Conservation (phyloP, 495 filamentous ascomycete species). For the Tetracladium marchalianum region DNA sequence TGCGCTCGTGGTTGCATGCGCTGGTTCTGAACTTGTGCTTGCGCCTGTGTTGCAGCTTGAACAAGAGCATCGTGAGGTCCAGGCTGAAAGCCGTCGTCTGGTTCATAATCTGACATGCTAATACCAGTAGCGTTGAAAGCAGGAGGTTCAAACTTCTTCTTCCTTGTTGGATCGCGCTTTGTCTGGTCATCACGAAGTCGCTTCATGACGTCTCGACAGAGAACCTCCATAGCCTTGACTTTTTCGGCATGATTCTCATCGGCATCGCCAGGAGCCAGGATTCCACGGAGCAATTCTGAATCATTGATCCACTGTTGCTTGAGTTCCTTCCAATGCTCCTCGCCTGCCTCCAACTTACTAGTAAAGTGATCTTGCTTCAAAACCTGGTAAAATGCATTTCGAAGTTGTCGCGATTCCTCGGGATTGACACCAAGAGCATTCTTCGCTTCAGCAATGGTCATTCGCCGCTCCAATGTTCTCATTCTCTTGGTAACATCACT, state of each 20-base stretch:
- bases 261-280: conserved; percentile 42
- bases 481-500: conserved; percentile 77
- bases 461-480: conserved; percentile 47
- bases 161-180: conserved; percentile 45
- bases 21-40: conserved; percentile 10
- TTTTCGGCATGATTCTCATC: conserved; percentile 48
- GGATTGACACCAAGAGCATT: conserved; percentile 64
- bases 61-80: conserved; percentile 21
- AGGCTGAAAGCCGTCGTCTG: conserved; percentile 17
- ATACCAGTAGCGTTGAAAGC: conserved; percentile 3
- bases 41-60: conserved; percentile 16
- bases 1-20: conserved; percentile 3
- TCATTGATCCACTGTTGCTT: conserved; percentile 57
- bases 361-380: conserved; percentile 61
- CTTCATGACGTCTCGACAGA: conserved; percentile 68
- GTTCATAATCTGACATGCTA: conserved; percentile 1
- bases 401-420: conserved; percentile 53
- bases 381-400: conserved; percentile 55
- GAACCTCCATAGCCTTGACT: conserved; percentile 54
- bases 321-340: conserved; percentile 61
- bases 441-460: conserved; percentile 67
- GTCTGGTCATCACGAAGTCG: conserved; percentile 58
- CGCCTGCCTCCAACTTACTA: conserved; percentile 61
- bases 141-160: conserved; percentile 29
- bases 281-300: conserved; percentile 44